Evolutionary conservation across 495 filamentous ascomycete genomes (phyloP).

Genomic region (Trichoderma orchidacearum): DNA sequence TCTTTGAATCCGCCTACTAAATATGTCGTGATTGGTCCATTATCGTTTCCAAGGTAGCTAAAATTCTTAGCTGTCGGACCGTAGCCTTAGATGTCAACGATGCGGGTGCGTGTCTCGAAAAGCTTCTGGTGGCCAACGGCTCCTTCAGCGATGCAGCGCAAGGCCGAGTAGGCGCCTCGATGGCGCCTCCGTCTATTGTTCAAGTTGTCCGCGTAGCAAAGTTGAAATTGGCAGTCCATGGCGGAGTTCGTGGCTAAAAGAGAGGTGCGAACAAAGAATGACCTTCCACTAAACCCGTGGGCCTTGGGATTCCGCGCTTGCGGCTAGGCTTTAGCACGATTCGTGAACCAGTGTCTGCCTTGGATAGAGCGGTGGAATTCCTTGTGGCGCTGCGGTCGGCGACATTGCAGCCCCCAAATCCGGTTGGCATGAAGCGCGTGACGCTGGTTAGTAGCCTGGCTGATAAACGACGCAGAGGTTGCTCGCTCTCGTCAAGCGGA

Average conservation of each 20-base stretch:
- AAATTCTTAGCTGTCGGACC: conserved; percentile 29
- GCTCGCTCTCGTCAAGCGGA: conserved; percentile 10
- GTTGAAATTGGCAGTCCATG: conserved; percentile 19
- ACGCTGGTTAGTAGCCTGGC: conserved; percentile 34
- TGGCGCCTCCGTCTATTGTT: conserved; percentile 29
- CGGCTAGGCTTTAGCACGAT: conserved; percentile 7
- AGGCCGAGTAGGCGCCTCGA: conserved; percentile 21
- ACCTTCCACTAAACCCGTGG: conserved; percentile 22
- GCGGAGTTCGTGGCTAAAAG: conserved; percentile 31
- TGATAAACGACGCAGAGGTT: conserved; percentile 25
- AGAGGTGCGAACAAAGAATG: conserved; percentile 28
- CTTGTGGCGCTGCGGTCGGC: conserved; percentile 21
- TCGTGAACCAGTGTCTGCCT: conserved; percentile 13
- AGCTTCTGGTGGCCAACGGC: conserved; percentile 24
- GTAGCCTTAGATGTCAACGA: conserved; percentile 29
- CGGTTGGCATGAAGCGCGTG: conserved; percentile 38
- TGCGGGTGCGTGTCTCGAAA: conserved; percentile 28
- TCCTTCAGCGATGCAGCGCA: conserved; percentile 21
- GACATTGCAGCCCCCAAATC: conserved; percentile 31
- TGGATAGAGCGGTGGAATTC: conserved; percentile 17
- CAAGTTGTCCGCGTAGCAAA: conserved; percentile 16
- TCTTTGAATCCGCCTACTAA: conserved; percentile 2
- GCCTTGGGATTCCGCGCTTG: not conserved
- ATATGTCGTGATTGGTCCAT: conserved; percentile 16
- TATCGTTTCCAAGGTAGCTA: conserved; percentile 25